phyloP scores from a whole-genome alignment of 306 rosid genomes.

The Rubus idaeus region DNA sequence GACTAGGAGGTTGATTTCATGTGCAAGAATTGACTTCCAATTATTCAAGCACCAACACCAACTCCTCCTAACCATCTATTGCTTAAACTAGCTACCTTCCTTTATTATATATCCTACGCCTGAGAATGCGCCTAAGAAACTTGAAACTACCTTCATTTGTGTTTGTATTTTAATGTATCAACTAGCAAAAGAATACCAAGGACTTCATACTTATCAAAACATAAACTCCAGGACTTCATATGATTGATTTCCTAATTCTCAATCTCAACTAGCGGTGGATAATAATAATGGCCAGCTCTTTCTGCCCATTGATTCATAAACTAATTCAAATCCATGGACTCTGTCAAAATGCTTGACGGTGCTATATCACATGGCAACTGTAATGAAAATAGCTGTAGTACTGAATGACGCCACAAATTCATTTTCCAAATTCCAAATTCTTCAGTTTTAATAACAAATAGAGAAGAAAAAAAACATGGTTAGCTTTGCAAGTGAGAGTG shows the following conservation, averaged over 20 bases:
- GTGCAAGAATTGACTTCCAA: conserved; percentile 17
- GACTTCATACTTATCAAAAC: neutral
- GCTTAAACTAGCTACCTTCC: neutral
- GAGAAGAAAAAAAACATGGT: neutral
- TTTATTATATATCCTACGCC: neutral
- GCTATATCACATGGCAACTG: conserved; percentile 20
- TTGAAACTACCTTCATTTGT: neutral
- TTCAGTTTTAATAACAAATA: neutral
- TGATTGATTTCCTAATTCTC: conserved; percentile 10
- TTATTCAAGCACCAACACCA: conserved; percentile 17
- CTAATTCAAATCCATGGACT: conserved; percentile 10
- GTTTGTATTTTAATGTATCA: neutral
- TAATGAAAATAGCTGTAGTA: neutral
- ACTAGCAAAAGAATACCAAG: neutral
- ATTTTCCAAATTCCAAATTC: neutral
- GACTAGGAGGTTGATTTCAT: neutral
- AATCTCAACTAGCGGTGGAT: conserved; percentile 17
- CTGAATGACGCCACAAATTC: neutral
- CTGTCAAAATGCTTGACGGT: conserved; percentile 13
- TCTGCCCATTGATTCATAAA: neutral
- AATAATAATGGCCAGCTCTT: conserved; percentile 3
- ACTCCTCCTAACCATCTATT: conserved; percentile 1
- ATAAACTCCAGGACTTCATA: neutral
- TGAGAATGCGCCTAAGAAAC: conserved; percentile 1
- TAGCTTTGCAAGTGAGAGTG: neutral